Percentiles rank a stretch among this genome's conserved stretches.
phyloP scores from a whole-genome alignment of 1,284 basidiomycete species.

The Fomes fomentarius region DNA sequence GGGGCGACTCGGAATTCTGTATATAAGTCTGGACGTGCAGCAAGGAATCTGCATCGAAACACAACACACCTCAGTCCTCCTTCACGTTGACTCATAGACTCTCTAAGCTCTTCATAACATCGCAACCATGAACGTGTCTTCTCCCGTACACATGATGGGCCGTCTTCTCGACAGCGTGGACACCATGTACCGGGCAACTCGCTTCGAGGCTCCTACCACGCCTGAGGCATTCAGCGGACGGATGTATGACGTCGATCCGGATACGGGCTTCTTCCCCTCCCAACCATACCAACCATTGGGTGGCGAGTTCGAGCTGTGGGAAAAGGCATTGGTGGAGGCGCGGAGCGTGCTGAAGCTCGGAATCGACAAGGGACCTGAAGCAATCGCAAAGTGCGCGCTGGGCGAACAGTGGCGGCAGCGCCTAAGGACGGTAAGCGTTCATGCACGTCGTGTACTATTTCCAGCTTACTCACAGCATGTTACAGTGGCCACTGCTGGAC shows the following conservation, averaged over 20 bases:
- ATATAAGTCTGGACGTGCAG: constrained; percentile 4
- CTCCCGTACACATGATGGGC: constrained; percentile 37
- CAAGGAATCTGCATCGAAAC: neutral
- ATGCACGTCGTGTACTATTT: neutral
- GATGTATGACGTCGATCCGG: constrained; percentile 39
- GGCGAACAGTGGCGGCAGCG: constrained; percentile 70
- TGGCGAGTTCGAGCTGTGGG: constrained; percentile 71
- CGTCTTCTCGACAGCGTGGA: constrained; percentile 25
- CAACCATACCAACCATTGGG: constrained; percentile 65
- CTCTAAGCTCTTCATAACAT: neutral
- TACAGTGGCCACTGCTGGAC: constrained; percentile 72
- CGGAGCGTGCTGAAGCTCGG: constrained; percentile 63
- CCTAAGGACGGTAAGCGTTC: constrained; percentile 61
- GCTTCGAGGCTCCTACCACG: constrained; percentile 12
- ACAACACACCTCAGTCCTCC: neutral
- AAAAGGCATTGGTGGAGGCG: constrained; percentile 62
- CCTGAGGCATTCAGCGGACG: constrained; percentile 25
- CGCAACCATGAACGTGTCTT: constrained; percentile 38
- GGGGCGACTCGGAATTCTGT: neutral
- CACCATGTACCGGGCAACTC: constrained; percentile 17
- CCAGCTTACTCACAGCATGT: constrained; percentile 8
- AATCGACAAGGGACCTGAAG: constrained; percentile 55
- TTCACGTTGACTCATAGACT: neutral
- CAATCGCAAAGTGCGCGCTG: constrained; percentile 49
- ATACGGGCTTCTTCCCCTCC: constrained; percentile 88